phyloP scores from a whole-genome alignment of 1,139 yeast genomes.

The Geotrichum phurueaensis region DNA sequence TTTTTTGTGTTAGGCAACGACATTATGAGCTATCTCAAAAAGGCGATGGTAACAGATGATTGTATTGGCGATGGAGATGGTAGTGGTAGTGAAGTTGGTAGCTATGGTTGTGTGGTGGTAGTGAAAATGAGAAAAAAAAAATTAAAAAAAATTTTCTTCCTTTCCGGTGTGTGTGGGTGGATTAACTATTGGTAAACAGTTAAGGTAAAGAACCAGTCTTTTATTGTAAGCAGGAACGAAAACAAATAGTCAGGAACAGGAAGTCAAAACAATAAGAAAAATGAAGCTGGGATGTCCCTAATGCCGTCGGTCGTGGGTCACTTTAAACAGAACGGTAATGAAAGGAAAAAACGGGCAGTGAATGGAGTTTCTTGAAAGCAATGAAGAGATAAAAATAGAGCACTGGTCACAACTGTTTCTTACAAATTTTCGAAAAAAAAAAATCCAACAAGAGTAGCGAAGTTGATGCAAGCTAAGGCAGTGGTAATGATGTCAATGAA shows the following conservation, averaged over 20 bases:
- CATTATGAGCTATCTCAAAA: background rate
- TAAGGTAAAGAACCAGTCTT: background rate
- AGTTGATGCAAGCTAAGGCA: background rate
- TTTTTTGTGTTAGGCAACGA: slow-evolving; percentile 15
- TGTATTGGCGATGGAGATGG: background rate
- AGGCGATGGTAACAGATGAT: background rate
- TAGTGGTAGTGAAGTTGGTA: background rate
- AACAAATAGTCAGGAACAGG: no score
- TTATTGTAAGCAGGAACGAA: background rate
- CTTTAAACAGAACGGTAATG: no score
- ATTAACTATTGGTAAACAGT: no score
- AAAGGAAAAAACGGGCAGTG: no score
- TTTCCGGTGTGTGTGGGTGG: no score
- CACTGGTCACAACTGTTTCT: no score
- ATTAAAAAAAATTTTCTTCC: background rate
- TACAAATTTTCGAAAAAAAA: background rate
- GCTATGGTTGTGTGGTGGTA: background rate
- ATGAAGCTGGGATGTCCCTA: no score
- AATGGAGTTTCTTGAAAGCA: no score
- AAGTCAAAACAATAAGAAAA: no score
- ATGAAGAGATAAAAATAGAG: no score
- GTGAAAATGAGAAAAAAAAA: background rate
- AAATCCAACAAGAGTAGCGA: background rate
- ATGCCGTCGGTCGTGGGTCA: no score
- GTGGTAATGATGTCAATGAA: background rate